Percentiles rank a stretch among this genome's conserved stretches.
Conservation (phyloP, 108 stramenopile species). For the Tribonema minus region DNA sequence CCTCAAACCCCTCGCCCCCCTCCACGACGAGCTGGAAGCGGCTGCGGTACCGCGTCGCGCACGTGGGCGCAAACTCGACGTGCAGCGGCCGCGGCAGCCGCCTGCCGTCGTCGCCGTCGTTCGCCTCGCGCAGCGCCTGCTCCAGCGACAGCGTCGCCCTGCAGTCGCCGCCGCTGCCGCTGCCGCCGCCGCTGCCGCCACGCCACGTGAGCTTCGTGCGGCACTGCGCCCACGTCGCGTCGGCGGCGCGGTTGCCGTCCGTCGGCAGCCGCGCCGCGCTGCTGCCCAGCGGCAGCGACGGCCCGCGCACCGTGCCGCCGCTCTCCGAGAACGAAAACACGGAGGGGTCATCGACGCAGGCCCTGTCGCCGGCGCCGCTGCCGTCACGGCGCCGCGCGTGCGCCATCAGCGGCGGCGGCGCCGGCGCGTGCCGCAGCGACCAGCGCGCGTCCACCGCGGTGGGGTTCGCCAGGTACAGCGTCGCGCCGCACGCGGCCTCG, state of each 20-base stretch:
- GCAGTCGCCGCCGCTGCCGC: too few relatives aligned
- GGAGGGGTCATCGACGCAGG: constrained; percentile 39
- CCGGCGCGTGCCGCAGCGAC: constrained; percentile 30
- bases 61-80: constrained; percentile 47
- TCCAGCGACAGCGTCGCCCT: constrained; percentile 17
- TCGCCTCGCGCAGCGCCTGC: neutral
- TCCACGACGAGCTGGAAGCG: constrained; percentile 51
- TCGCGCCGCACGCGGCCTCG: constrained; percentile 1
- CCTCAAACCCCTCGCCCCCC: constrained; percentile 46
- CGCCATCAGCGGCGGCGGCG: neutral
- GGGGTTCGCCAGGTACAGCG: constrained; percentile 36
- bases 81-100: constrained; percentile 10
- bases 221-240: too few relatives aligned
- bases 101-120: constrained; percentile 17
- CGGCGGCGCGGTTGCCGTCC: constrained; percentile 53
- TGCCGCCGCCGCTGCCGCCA: too few relatives aligned
- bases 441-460: constrained; percentile 44
- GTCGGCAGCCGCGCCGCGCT: constrained; percentile 49
- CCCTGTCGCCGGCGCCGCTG: neutral
- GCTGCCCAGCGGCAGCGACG: too few relatives aligned
- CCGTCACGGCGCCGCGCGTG: too few relatives aligned
- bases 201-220: constrained; percentile 21
- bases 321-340: constrained; percentile 42
- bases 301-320: constrained; percentile 7
- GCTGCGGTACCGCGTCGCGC: constrained; percentile 41